Percentiles rank a stretch among this genome's conserved stretches.
phyloP scores from a whole-genome alignment of 2,329 filamentous ascomycete species.

The Phoma sp. region DNA sequence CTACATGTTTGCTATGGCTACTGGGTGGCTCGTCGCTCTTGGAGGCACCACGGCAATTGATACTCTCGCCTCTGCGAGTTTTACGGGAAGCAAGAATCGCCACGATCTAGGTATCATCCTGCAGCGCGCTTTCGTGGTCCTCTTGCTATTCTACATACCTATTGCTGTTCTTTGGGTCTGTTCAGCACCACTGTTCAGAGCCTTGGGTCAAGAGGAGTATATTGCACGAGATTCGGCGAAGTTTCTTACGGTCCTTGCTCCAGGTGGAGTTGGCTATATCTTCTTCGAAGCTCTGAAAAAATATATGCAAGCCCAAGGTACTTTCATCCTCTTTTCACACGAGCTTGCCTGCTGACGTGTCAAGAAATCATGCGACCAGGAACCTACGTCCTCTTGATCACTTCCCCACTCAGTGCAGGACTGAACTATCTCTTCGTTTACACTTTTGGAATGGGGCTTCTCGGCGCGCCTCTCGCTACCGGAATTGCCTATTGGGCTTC shows the following conservation, averaged over 20 bases:
- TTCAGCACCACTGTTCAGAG: constrained; percentile 75
- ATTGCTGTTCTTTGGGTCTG: constrained; percentile 76
- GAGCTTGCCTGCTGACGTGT: constrained; percentile 15
- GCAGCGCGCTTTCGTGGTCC: constrained; percentile 75
- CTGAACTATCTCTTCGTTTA: constrained; percentile 76
- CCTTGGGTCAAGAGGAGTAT: constrained; percentile 77
- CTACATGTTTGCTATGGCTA: constrained; percentile 93
- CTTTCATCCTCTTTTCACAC: not conserved
- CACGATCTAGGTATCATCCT: constrained; percentile 79
- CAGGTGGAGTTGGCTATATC: constrained; percentile 83
- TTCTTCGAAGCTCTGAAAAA: constrained; percentile 82
- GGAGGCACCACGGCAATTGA: constrained; percentile 87
- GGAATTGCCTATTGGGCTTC: constrained; percentile 87
- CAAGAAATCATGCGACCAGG: constrained; percentile 68
- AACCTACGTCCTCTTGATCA: constrained; percentile 68
- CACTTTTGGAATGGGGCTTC: constrained; percentile 70
- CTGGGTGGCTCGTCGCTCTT: constrained; percentile 84
- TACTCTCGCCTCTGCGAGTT: constrained; percentile 81
- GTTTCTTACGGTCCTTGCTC: constrained; percentile 76
- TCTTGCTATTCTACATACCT: constrained; percentile 74
- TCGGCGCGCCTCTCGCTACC: constrained; percentile 82
- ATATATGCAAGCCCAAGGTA: constrained; percentile 64
- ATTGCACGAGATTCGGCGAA: constrained; percentile 75
- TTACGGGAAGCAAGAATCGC: constrained; percentile 80
- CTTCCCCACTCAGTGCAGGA: constrained; percentile 64